Base-by-base conservation (phyloP, 352 stramenopile species). In the Albugo laibachii region DNA sequence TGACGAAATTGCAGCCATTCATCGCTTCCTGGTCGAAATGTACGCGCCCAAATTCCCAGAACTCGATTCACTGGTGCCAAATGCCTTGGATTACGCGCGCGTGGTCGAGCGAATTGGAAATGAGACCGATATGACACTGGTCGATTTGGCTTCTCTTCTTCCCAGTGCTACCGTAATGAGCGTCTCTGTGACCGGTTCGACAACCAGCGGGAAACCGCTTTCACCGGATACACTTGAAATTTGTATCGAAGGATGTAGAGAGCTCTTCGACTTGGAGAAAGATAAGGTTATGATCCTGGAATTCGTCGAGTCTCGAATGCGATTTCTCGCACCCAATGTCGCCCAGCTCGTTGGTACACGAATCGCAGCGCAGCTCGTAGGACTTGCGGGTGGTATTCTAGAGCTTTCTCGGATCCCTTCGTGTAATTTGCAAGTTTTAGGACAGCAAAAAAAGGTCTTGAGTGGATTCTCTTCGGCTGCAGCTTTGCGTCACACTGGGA, bases 341-440 rank as follows among this genome's bases (percentile, higher is more conserved):
- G 93, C 83, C 18, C 77, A 89, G 35, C 59, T 99, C 3, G 69
- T 98, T n/a, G 94, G 95, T 5, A 92, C 92, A 24, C 69, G 82
- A 13, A 91, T 98, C 35, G 89, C 94, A 5, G 94, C 95, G 19
- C 71, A 94, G 61, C 57, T 99, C 5, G 61, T 99, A 2, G 93
- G 80, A 15, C 62, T 97, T 34, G 91, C 92, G 10, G 95, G 95
- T 24, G 95, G 95, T 31, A 67, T 99, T 14, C 74, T 75, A 2
- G 68, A 96, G 43, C 65, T 99, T 13, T 72, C 83, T 15, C 81
- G 83, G 16, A 98, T 99, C 50, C 95, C 95, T 37, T 80, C 91
- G 36, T 99, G 94, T 57, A 99, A 99, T 54, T 60, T 99, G 13
- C 92, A 98, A 66, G 80, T 95, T 18, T 62, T 99, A 37, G 94